Evolutionary conservation across 2,329 filamentous ascomycete genomes (phyloP).

Genomic region (Colletotrichum chrysophilum): DNA sequence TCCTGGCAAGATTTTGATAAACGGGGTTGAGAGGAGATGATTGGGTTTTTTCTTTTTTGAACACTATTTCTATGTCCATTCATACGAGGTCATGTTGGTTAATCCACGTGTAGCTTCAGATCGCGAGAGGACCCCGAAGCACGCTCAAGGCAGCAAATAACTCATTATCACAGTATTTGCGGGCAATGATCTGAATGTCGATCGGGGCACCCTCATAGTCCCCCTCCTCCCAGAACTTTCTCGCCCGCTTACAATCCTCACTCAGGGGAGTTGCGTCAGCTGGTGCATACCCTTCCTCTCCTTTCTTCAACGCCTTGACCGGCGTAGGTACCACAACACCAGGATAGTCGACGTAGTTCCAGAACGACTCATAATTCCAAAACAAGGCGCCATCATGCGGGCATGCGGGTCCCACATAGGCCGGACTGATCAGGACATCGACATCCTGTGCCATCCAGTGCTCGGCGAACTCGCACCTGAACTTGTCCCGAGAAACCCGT

Average conservation of each 20-base stretch:
- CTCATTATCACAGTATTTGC: conserved; percentile 38
- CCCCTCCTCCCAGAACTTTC: conserved; percentile 33
- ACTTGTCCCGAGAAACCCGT: conserved; percentile 32
- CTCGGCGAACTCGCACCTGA: conserved; percentile 34
- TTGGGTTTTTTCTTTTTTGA: neutral
- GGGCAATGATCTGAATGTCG: conserved; percentile 36
- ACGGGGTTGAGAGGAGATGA: neutral
- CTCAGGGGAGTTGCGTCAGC: conserved; percentile 29
- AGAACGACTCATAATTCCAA: conserved; percentile 40
- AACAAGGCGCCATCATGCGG: conserved; percentile 39
- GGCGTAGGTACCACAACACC: conserved; percentile 39
- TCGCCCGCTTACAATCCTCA: conserved; percentile 32
- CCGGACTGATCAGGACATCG: conserved; percentile 40
- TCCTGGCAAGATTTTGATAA: neutral
- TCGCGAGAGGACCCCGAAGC: neutral
- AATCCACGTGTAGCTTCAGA: neutral
- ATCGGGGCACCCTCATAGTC: conserved; percentile 44
- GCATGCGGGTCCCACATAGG: conserved; percentile 41
- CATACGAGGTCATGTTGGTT: neutral
- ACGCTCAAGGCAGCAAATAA: conserved; percentile 33
- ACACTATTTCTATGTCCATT: neutral
- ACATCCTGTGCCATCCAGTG: conserved; percentile 41
- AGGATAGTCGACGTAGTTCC: conserved; percentile 42
- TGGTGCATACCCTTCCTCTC: conserved; percentile 28
- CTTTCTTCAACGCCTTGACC: conserved; percentile 29